Evolutionary conservation across 2,329 filamentous ascomycete species (phyloP), one percentile per base, ranked within the genome.

Genomic region (Gnomoniopsis sp.): DNA sequence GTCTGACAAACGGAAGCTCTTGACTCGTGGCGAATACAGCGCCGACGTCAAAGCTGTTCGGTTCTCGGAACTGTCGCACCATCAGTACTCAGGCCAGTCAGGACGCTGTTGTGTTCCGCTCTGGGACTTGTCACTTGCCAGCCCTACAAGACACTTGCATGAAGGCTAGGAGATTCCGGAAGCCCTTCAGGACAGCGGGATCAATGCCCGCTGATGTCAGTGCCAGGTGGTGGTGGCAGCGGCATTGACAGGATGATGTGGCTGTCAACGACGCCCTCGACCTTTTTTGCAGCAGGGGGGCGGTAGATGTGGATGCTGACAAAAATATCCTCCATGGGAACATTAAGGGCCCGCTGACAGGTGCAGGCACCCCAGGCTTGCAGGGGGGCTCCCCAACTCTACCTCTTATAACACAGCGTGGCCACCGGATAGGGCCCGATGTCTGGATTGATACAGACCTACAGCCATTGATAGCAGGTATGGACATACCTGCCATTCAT

Each of bases 41-140:
- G 34, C 49, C 33, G 49, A 52, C 49, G 33, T 23, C 34, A 23
- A 41, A 52, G 14, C 34, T 12, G 49, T 26, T 48, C 52, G 52
- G 53, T 44, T 55, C 53, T n/a, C 53, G 53, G 53, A 48, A 48
- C 33, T 48, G 53, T 48, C 44, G 53, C 53, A 55, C 53, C 53
- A 55, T 55, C 26, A 47, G 21, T 43, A 15, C 14, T 41, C 34
- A 15, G 34, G 8, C 8, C 34, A 15, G 34, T 15, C 38, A 41
- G 38, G 38, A 30, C 8, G 4, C 26, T 30, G 26, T 30, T 8
- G 8, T 4, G 26, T 8, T 30, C 26, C 38, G 12, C 15, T 43
- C 22, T 22, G 22, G n/a, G 8, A 26, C 22, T 43, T 19, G 22
- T 21, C 50, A 26, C 22, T 43, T 19, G 22, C 23, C 50, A 53